These are phyloP conservation scores for Astraeus odoratus DNA, from an alignment of 768 basidiomycete genomes.

Conservation along the genomic window DNA sequence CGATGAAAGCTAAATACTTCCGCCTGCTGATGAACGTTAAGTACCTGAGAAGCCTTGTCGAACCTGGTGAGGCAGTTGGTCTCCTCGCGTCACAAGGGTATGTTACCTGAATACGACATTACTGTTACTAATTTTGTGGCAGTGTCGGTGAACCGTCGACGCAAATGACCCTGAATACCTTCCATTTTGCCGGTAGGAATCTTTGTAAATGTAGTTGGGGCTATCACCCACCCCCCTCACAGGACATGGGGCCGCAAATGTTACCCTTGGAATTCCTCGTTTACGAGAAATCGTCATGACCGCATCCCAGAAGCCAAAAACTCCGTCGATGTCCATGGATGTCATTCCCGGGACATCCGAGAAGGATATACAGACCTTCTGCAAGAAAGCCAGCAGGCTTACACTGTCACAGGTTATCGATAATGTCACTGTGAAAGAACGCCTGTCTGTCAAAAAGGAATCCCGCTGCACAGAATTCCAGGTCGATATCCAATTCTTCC, in stretches of 20 bases:
- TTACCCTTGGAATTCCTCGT: conserved; percentile 97
- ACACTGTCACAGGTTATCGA: conserved; percentile 87
- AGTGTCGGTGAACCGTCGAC: conserved; percentile 99
- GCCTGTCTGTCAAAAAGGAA: conserved; percentile 56
- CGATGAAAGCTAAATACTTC: conserved; percentile 55
- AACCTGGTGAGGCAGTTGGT: conserved; percentile 98
- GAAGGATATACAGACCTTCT: conserved; percentile 65
- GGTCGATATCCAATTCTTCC: conserved; percentile 80
- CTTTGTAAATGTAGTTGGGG: background rate
- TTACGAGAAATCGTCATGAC: conserved; percentile 99
- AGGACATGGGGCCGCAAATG: conserved; percentile 99
- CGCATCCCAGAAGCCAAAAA: conserved; percentile 91
- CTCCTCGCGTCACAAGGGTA: conserved; percentile 95
- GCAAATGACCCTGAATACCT: conserved; percentile 99
- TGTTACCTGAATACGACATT: conserved; percentile 16
- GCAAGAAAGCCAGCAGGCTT: conserved; percentile 82
- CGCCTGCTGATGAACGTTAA: conserved; percentile 81
- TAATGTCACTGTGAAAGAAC: conserved; percentile 73
- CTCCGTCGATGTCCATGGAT: conserved; percentile 91
- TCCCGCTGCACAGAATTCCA: conserved; percentile 75
- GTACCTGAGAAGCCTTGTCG: conserved; percentile 89
- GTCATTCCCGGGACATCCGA: conserved; percentile 47
- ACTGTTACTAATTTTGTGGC: conserved; percentile 1
- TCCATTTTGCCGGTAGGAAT: conserved; percentile 90
- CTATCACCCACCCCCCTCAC: conserved; percentile 7